phyloP scores from a whole-genome alignment of 208 protist species.

The Herpetomonas samuelpessoai region DNA sequence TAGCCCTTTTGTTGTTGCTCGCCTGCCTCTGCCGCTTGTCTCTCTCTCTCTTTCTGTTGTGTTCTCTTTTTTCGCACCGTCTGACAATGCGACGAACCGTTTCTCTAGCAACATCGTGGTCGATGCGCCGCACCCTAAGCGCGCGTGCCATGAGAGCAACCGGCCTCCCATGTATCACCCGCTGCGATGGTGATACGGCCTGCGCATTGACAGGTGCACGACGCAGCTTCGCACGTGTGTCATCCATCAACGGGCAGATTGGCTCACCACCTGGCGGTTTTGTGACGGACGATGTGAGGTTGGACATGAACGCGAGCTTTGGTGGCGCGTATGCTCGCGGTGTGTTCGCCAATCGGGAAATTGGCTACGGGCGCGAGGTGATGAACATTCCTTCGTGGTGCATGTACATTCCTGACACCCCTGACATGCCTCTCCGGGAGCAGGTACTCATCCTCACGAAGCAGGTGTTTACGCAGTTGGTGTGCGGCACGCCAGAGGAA shows the following conservation, averaged over 20 bases:
- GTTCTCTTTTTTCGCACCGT: too few species aligned
- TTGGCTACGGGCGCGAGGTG: conserved; percentile 73
- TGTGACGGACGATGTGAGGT: conserved; percentile 67
- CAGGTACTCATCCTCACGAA: conserved; percentile 77
- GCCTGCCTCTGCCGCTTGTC: not conserved
- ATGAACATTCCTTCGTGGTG: conserved; percentile 78
- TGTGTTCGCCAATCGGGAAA: conserved; percentile 70
- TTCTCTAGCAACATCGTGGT: too few species aligned
- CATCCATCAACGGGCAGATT: conserved; percentile 62
- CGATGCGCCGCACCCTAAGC: too few species aligned
- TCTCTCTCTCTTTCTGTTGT: not conserved
- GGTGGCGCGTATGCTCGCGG: conserved; percentile 73
- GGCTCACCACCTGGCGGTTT: conserved; percentile 60
- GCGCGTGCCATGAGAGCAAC: too few species aligned
- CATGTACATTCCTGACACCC: conserved; percentile 76
- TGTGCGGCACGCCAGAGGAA: conserved; percentile 52
- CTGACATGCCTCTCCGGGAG: conserved; percentile 45
- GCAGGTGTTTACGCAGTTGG: conserved; percentile 67
- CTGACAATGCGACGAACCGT: too few species aligned
- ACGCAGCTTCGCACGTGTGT: conserved; percentile 63
- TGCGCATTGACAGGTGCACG: too few species aligned
- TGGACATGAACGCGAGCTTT: conserved; percentile 75
- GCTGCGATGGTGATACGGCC: too few species aligned
- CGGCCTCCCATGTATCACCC: too few species aligned
- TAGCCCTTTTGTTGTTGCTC: not conserved